These are phyloP conservation scores for Vicia faba DNA, from an alignment of 306 rosid genomes.

Conservation along the genomic window DNA sequence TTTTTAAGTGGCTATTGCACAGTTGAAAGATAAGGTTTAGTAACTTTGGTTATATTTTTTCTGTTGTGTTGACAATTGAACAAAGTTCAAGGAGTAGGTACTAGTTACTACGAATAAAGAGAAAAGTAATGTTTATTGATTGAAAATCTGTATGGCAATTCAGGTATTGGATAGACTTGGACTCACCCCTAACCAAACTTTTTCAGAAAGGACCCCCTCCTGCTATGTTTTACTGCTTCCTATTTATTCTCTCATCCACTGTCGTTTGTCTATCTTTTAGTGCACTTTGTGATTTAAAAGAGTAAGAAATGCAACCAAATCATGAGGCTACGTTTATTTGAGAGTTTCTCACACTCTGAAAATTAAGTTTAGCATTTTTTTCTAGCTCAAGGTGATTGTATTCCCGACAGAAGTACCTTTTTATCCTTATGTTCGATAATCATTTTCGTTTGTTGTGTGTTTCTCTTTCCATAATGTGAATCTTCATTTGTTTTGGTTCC, in stretches of 20 bases:
- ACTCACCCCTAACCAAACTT: not conserved
- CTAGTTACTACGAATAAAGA: not conserved
- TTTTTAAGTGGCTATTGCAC: slow-evolving; percentile 2
- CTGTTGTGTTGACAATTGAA: slow-evolving; percentile 5
- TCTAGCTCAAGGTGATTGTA: not conserved
- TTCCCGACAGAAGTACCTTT: not conserved
- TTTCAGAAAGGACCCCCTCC: slow-evolving; percentile 3
- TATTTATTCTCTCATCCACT: not conserved
- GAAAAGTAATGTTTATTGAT: not conserved
- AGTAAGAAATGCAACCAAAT: slow-evolving; percentile 26
- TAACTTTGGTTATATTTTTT: slow-evolving; percentile 26
- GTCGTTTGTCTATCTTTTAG: not conserved
- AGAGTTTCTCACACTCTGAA: not conserved
- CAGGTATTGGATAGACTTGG: not conserved
- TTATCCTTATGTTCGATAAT: not conserved
- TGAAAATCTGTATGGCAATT: not conserved
- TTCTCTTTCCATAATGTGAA: not conserved
- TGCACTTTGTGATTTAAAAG: slow-evolving; percentile 3
- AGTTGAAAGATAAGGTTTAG: slow-evolving; percentile 18
- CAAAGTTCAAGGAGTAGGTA: slow-evolving; percentile 17
- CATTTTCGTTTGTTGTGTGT: not conserved
- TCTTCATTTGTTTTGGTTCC: slow-evolving; percentile 18
- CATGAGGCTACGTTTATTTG: not conserved
- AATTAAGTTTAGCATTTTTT: not conserved
- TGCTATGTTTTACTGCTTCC: slow-evolving; percentile 2